These are phyloP conservation scores for Cladobotryum protrusum DNA, from an alignment of 2,329 filamentous ascomycete species.

Conservation along the genomic window DNA sequence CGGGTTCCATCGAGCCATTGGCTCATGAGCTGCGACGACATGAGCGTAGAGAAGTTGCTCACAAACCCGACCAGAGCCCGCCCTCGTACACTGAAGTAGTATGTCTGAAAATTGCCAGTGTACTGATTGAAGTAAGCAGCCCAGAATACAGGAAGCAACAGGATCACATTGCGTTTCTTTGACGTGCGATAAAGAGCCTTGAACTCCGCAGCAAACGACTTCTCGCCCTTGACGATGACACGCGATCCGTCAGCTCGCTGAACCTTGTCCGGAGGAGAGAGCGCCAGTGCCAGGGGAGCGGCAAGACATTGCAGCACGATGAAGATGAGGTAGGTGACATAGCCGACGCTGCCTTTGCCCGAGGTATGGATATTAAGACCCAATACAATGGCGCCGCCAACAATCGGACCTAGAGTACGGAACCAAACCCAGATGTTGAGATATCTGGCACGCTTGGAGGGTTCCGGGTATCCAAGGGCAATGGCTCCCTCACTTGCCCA, in stretches of 20 bases:
- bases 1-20: constrained; percentile 37
- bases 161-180: constrained; percentile 16
- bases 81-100: constrained; percentile 32
- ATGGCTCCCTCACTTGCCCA: constrained; percentile 46
- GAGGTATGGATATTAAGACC: constrained; percentile 31
- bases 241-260: constrained; percentile 20
- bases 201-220: constrained; percentile 19
- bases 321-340: constrained; percentile 23
- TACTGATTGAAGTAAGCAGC: constrained; percentile 27
- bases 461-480: constrained; percentile 43
- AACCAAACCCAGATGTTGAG: constrained; percentile 36
- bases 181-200: constrained; percentile 16
- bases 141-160: constrained; percentile 21
- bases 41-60: constrained; percentile 26
- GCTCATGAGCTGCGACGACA: constrained; percentile 40
- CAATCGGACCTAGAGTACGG: constrained; percentile 40
- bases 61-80: constrained; percentile 43
- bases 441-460: constrained; percentile 37
- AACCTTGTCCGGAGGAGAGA: constrained; percentile 23
- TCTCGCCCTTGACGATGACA: constrained; percentile 17
- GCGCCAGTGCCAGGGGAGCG: constrained; percentile 19
- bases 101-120: constrained; percentile 42
- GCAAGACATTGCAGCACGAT: constrained; percentile 23
- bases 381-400: constrained; percentile 41
- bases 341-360: constrained; percentile 19